Evolutionary conservation across 2,329 filamentous ascomycete species (phyloP), one percentile per base, ranked within the genome.

Genomic region (Cordyceps tenuipes): DNA sequence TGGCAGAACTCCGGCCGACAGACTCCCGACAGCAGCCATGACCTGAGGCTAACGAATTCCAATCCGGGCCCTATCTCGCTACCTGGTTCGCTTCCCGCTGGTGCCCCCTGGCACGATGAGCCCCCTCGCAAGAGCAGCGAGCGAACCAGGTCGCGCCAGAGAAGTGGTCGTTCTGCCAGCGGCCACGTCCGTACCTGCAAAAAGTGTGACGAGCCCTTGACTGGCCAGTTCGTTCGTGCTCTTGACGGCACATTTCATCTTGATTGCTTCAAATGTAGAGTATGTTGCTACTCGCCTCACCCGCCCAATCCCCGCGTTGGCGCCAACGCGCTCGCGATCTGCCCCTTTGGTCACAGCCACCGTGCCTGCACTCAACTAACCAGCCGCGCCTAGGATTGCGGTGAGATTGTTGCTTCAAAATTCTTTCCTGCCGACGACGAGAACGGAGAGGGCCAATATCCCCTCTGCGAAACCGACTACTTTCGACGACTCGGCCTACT

Each of bases 361-460:
- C 15, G 13, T 29, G 21, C 31, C 26, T 29, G 19, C 41, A 47
- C 13, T 29, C 23, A 4, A 17, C 58, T 62, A 59, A 62, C 55
- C 39, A 62, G 36, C 50, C 46, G 56, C 23, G 43, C 62, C 56
- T 49, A 36, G 93, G 94, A 99, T 72, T 99, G 94, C 70, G 91
- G 90, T 66, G 89, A 96, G 73, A 96, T 97, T 62, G 94, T 99
- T 43, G 94, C 94, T 47, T 97, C 93, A 57, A 99, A 99, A 70
- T 99, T 99, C 82, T 99, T 99, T 74, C 94, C 94, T 1, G 90
- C 96, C 8, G 92, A 96, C 65, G 90, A 96, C 67, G 91, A 95
- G 68, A 85, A 91, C 66, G 91, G 90, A 46, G 83, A 84, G 60
- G 87, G 82, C 21, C 94, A 97, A 72, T 97, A 97, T 71, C 94